These are phyloP conservation scores for Ceratocystis eucalypticola DNA, from an alignment of 2,329 filamentous ascomycete genomes.

Conservation along the genomic window DNA sequence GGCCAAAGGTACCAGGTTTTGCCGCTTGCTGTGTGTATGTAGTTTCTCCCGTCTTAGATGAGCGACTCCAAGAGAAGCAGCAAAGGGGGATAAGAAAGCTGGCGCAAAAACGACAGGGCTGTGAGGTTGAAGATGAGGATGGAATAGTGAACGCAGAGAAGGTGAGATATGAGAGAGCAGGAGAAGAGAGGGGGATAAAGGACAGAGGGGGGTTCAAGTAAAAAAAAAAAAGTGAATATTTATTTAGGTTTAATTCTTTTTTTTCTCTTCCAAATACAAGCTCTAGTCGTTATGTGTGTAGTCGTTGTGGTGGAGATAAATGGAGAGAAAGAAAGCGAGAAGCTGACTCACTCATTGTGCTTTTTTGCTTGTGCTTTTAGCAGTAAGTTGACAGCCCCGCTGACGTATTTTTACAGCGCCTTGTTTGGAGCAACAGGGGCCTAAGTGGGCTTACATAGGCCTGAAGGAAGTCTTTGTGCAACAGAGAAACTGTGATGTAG, in stretches of 20 bases:
- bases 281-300: neutral
- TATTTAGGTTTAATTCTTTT: neutral
- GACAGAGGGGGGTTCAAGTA: neutral
- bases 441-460: neutral
- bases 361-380: conserved; percentile 5
- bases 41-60: too few relatives aligned
- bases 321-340: neutral
- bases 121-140: too few relatives aligned
- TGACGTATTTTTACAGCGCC: neutral
- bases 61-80: too few relatives aligned
- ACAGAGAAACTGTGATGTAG: too few relatives aligned
- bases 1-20: too few relatives aligned
- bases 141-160: neutral
- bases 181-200: neutral
- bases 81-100: too few relatives aligned
- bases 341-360: conserved; percentile 8
- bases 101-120: too few relatives aligned
- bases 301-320: conserved; percentile 3
- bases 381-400: neutral
- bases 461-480: neutral
- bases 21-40: too few relatives aligned
- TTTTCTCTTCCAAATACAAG: neutral
- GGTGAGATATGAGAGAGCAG: neutral
- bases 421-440: neutral
- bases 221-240: neutral